Conservation (phyloP, 768 basidiomycete species). For the Tulasnella calospora region DNA sequence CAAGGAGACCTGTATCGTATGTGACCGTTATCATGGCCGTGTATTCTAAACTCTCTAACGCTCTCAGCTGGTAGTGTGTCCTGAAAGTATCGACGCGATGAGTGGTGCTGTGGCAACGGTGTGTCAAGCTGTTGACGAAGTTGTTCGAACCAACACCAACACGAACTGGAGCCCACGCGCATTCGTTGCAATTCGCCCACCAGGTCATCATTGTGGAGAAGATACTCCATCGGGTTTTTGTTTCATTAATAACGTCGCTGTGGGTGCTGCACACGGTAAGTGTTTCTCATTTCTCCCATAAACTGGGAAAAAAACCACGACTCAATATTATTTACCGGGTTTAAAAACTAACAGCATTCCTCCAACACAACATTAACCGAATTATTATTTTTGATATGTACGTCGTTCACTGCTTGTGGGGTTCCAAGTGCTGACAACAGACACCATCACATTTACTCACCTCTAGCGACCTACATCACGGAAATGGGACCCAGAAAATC, state of each 20-base stretch:
- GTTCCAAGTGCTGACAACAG: not conserved
- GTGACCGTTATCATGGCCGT: slow-evolving; percentile 33
- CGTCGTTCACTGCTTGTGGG: not conserved
- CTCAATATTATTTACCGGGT: not conserved
- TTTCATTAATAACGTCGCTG: slow-evolving; percentile 88
- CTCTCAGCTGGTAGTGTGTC: slow-evolving; percentile 54
- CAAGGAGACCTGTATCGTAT: slow-evolving; percentile 82
- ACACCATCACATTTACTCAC: not conserved
- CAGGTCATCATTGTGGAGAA: slow-evolving; percentile 93
- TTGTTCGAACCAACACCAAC: slow-evolving; percentile 28
- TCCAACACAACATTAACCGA: slow-evolving; percentile 70
- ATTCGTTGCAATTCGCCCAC: slow-evolving; percentile 83
- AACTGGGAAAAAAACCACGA: not conserved
- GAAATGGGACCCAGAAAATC: slow-evolving; percentile 92
- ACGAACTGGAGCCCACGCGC: not conserved
- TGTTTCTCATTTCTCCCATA: not conserved
- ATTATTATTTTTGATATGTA: slow-evolving; percentile 80
- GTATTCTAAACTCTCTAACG: not conserved
- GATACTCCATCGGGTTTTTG: slow-evolving; percentile 89
- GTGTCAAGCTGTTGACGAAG: slow-evolving; percentile 80
- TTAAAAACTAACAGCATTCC: slow-evolving; percentile 56
- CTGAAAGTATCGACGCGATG: slow-evolving; percentile 67
- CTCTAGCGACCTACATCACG: slow-evolving; percentile 72
- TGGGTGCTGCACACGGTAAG: slow-evolving; percentile 84
- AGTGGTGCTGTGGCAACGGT: slow-evolving; percentile 77